Evolutionary conservation across 345 rosid genomes (phyloP).

Genomic region (Pugionium dolabratum): DNA sequence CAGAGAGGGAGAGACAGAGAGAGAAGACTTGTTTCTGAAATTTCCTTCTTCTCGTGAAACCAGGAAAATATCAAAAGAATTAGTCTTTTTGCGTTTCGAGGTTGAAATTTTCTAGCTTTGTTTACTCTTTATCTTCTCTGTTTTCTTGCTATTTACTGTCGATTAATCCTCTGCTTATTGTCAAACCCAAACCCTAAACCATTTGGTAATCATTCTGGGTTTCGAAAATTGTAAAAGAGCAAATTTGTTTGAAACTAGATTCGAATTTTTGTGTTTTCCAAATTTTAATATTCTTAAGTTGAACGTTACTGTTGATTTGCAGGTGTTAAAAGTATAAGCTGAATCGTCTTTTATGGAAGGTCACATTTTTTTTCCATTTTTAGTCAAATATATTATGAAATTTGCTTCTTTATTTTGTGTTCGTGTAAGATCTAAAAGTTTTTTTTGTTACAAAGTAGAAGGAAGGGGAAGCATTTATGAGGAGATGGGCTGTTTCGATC

Average conservation of each 20-base stretch:
- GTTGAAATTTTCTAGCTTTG: slow-evolving; percentile 9
- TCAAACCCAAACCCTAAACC: slow-evolving; percentile 24
- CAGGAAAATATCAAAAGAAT: too few relatives aligned
- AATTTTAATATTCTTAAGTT: not conserved
- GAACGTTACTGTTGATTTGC: slow-evolving; percentile 21
- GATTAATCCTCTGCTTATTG: not conserved
- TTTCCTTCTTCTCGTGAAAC: too few relatives aligned
- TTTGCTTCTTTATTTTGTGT: not conserved
- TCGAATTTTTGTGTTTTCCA: not conserved
- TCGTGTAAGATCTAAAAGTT: not conserved
- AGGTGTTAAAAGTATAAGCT: slow-evolving; percentile 18
- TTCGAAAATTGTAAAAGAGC: slow-evolving; percentile 6
- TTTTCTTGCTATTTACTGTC: not conserved
- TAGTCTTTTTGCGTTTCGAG: not conserved
- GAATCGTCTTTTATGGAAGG: slow-evolving; percentile 29
- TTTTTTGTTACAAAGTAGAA: slow-evolving; percentile 14
- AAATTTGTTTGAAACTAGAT: slow-evolving; percentile 15
- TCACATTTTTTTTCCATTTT: not conserved
- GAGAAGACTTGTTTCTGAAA: too few relatives aligned
- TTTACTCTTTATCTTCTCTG: not conserved
- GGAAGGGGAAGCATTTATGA: slow-evolving; percentile 45
- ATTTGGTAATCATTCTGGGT: not conserved
- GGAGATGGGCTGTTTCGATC: slow-evolving; percentile 53
- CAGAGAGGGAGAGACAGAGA: not conserved
- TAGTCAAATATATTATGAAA: not conserved